Evolutionary conservation across 2,329 filamentous ascomycete species (phyloP).

Genomic region (Aureobasidium sp.): DNA sequence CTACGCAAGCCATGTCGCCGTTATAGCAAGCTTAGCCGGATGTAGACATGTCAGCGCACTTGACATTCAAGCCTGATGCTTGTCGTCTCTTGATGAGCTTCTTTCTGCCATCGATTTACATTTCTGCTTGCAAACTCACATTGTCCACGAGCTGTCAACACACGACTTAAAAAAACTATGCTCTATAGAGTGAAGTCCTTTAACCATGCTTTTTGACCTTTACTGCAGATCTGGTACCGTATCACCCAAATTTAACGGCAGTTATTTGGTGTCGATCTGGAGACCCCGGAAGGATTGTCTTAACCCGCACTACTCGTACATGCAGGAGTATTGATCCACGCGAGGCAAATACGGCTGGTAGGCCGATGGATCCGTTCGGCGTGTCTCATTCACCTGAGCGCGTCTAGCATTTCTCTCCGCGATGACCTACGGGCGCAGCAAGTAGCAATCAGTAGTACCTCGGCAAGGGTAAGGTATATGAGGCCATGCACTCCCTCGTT

Average conservation of each 20-base stretch:
- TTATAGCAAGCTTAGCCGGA: not conserved
- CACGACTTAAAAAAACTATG: not conserved
- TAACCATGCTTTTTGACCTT: not conserved
- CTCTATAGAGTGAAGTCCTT: not conserved
- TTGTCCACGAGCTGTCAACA: not conserved
- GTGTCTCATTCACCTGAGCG: not conserved
- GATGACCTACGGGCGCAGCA: not conserved
- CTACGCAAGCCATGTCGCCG: not conserved
- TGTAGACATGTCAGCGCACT: not conserved
- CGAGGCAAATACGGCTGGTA: not conserved
- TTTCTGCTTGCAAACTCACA: not conserved
- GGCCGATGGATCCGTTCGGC: not conserved
- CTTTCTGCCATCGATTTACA: not conserved
- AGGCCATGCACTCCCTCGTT: not conserved
- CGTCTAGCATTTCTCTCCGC: not conserved
- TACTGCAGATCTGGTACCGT: not conserved
- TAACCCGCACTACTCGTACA: not conserved
- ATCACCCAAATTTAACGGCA: not conserved
- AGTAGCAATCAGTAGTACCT: not conserved
- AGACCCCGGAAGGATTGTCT: not conserved
- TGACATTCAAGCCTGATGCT: not conserved
- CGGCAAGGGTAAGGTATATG: not conserved
- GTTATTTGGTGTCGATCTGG: not conserved
- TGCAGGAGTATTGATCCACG: not conserved
- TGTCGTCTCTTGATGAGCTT: conserved; percentile 7